Base-by-base conservation (phyloP, 306 rosid genomes). In the Dalbergia oliveri region DNA sequence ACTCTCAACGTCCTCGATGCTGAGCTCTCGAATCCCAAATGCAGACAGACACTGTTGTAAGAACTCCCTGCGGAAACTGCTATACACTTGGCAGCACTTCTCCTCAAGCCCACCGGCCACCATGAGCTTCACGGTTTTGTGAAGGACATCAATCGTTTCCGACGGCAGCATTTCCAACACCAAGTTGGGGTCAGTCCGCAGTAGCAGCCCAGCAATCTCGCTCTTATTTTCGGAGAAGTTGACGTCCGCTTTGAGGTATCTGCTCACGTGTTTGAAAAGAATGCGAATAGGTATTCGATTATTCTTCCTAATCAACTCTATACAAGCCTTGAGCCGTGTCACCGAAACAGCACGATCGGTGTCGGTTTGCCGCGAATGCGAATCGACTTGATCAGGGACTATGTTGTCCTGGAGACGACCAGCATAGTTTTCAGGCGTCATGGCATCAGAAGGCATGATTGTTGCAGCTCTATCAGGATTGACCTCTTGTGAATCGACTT, bases 121-220 rank as follows among this genome's bases (percentile, higher is more conserved):
- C 97, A 90, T 91, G 6, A 87, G 89, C 83, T 90, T 87, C 59
- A 87, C 92, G 7, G 86, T 88, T 72, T 88, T 89, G 51, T 88
- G 90, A 65, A 94, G 94, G 45, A 88, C 89, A 71, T 82, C 81
- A 66, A 90, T 75, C 3, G 84, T 90, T 4, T 74, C 89, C 0
- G 90, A 80, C 0, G 92, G 93, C 2, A 89, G 88, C 45, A 88
- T 88, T 15, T 92, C 97, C 7, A 7, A 10, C 49, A 91, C 72
- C 73, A 90, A 72, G 70, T 89, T 91, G 66, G 79, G 84, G 57
- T 88, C 86, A 19, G 19, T 37, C 41, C 5, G 7, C 41, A 37
- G 5, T n/a, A 0, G 5, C 5, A 6, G 31, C 31, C 31, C 31
- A 26, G 31, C 31, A 26, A 26, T 26, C 31, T 26, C 31, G 31